These are phyloP conservation scores for Raddia distichophylla DNA, from an alignment of 176 grass and related monocot species.

Conservation along the genomic window DNA sequence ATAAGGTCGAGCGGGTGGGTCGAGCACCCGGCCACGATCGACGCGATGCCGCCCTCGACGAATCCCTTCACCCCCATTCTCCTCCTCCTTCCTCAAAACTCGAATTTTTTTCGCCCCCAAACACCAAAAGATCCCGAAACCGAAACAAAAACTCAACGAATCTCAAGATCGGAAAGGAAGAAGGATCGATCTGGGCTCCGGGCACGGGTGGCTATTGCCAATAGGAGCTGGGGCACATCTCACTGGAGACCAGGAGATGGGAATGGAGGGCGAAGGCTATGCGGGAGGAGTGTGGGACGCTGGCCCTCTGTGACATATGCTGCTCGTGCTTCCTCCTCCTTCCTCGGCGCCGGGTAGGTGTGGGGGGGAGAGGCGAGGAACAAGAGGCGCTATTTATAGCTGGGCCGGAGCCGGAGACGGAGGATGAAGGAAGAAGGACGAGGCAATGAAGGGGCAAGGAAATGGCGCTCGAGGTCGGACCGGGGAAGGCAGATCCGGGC, in stretches of 20 bases:
- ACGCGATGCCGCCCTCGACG: slow-evolving; percentile 88
- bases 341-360: background rate
- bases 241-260: slow-evolving; percentile 90
- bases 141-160: slow-evolving; percentile 16
- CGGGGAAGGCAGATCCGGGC: slow-evolving; percentile 57
- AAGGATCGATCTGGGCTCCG: background rate
- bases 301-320: slow-evolving; percentile 87
- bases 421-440: slow-evolving; percentile 21
- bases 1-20: slow-evolving; percentile 94
- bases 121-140: background rate
- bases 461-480: slow-evolving; percentile 19
- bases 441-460: slow-evolving; percentile 5
- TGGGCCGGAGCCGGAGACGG: background rate
- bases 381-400: slow-evolving; percentile 37
- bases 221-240: slow-evolving; percentile 86
- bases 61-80: slow-evolving; percentile 88
- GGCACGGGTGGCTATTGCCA: slow-evolving; percentile 40
- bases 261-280: slow-evolving; percentile 92
- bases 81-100: background rate
- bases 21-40: slow-evolving; percentile 86
- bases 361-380: background rate
- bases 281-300: slow-evolving; percentile 81
- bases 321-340: slow-evolving; percentile 31
- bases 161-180: background rate
- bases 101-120: background rate